Evolutionary conservation across 352 stramenopile species (phyloP), one percentile per base, ranked within the genome.

Genomic region (Phytophthora meadii): DNA sequence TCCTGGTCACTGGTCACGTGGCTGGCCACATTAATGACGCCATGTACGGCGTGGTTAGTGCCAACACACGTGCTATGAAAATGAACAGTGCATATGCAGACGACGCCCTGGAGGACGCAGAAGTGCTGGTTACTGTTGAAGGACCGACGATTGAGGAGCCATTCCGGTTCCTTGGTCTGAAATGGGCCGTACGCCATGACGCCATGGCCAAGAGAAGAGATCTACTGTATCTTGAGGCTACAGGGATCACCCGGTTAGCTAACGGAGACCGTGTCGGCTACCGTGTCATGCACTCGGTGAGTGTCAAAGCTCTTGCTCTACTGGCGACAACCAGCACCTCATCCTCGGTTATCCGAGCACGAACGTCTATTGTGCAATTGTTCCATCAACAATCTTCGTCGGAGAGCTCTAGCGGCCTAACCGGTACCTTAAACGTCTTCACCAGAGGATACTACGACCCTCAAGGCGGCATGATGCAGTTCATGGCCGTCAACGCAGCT

Each of bases 261-360:
- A 79, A 65, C 24, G 79, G 79, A 53, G 69, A 87, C 28, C 62
- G 61, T 11, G 42, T 92, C 14, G 82, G 84, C 32, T 90, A 86
- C 64, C 77, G 77, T 12, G 70, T 92, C 27, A 65, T 84, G 55
- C 84, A 92, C 54, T 92, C 82, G 30, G 75, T 91, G 45, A 74
- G 77, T 41, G 72, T 88, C 54, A 82, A 84, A 22, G 79, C 81
- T 28, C 63, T 89, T 37, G 61, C 75, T 7, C 55, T 78, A 24
- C 52, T 85, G 25, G 64, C 65, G 27, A 36, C 57, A 1, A 54
- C 54, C n/a, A 76, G 74, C 14, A 59, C 65, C 7, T 63, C 72
- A 1, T 65, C 63, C n/a, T 73, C 65, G 11, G 72, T 80, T 7
- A 74, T 90, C 36, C 81, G 81, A 12, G 81, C 75, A 41, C 63